Evolutionary conservation across 192 early-diverging fungal genomes (phyloP).

Genomic region (Coemansia sp.): DNA sequence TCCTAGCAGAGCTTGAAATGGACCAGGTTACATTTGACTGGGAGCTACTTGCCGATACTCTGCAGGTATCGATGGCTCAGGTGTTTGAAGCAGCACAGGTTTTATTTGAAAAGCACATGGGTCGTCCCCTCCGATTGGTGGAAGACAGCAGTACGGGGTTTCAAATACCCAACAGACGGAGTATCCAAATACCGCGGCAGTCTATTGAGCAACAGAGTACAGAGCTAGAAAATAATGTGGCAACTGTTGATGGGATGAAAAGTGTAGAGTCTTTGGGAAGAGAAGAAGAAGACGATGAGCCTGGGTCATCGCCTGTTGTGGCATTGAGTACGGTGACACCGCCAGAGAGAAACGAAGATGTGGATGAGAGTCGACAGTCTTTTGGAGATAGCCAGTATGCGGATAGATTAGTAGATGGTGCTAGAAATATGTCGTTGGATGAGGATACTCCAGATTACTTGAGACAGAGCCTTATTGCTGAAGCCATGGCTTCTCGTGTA

Average conservation of each 20-base stretch:
- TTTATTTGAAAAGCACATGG: constrained; percentile 32
- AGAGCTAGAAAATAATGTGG: no score
- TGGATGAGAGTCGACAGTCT: no score
- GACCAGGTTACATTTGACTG: constrained; percentile 52
- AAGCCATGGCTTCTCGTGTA: constrained; percentile 27
- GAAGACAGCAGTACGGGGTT: constrained; percentile 8
- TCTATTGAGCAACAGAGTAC: no score
- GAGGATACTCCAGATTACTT: no score
- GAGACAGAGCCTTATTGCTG: constrained; percentile 40
- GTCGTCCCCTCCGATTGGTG: constrained; percentile 14
- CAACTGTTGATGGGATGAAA: constrained; percentile 19
- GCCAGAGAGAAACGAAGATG: not conserved
- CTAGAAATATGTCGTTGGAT: no score
- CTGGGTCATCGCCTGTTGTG: constrained; percentile 27
- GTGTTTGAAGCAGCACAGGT: constrained; percentile 39
- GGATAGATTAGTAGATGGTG: no score
- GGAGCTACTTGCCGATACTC: constrained; percentile 29
- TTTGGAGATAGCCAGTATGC: no score
- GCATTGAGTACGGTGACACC: constrained; percentile 28
- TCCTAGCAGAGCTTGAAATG: constrained; percentile 43
- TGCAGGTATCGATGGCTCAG: constrained; percentile 18
- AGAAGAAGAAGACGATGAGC: not conserved
- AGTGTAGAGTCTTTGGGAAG: constrained; percentile 46
- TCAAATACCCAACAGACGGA: no score
- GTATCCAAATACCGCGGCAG: no score